A percentile compares a stretch with the other conserved stretches of the same genome.
Evolutionary conservation across 305 asterid species (phyloP).

Genomic region (Fraxinus paxiana): DNA sequence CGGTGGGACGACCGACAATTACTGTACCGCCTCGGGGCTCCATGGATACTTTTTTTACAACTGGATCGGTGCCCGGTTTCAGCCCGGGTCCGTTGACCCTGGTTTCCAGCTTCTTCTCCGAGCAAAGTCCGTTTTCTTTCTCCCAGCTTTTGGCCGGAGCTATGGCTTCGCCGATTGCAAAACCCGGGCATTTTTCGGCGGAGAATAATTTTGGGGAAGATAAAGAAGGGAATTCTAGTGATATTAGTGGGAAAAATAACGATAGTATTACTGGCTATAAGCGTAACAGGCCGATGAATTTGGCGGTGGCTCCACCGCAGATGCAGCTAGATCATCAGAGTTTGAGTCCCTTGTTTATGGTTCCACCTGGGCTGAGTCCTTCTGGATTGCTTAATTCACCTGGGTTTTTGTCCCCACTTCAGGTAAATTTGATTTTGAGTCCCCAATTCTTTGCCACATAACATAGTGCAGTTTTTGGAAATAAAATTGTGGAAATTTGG

Average conservation of each 20-base stretch:
- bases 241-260: constrained; percentile 25
- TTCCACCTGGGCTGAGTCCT: constrained; percentile 74
- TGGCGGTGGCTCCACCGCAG: constrained; percentile 60
- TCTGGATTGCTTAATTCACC: constrained; percentile 82
- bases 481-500: not conserved
- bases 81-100: constrained; percentile 92
- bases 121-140: constrained; percentile 60
- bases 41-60: constrained; percentile 52
- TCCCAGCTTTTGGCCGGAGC: constrained; percentile 86
- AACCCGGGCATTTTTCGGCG: constrained; percentile 21
- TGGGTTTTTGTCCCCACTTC: constrained; percentile 76
- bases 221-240: constrained; percentile 12
- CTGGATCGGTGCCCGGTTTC: constrained; percentile 57
- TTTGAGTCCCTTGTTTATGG: constrained; percentile 51
- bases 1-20: constrained; percentile 47
- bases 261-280: constrained; percentile 45
- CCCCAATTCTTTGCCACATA: not conserved
- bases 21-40: constrained; percentile 75
- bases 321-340: constrained; percentile 37
- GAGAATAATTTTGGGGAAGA: constrained; percentile 7
- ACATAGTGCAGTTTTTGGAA: not conserved
- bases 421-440: constrained; percentile 36
- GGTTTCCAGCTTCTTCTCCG: constrained; percentile 63
- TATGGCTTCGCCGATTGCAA: constrained; percentile 68
- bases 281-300: constrained; percentile 61